Percentiles rank a stretch among this genome's conserved stretches.
These are phyloP conservation scores for Anisodus tanguticus DNA, from an alignment of 257 asterid genomes.

Conservation along the genomic window DNA sequence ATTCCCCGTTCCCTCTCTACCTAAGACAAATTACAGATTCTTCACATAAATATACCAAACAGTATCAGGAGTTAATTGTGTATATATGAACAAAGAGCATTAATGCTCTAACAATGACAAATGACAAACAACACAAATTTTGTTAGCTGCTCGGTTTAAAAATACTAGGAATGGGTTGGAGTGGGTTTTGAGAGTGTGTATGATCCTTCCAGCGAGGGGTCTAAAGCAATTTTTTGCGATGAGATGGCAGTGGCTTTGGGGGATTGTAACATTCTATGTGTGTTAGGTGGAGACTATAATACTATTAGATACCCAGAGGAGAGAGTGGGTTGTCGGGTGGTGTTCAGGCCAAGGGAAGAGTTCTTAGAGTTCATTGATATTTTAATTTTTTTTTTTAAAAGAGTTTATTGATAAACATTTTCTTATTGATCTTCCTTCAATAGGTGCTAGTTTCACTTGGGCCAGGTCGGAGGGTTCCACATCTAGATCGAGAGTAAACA, in stretches of 20 bases:
- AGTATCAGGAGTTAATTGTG: conserved; percentile 11
- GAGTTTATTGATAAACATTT: not conserved
- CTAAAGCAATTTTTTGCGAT: not conserved
- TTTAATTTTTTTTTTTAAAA: no score
- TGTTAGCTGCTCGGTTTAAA: not conserved
- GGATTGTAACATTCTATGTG: conserved; percentile 8
- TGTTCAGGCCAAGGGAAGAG: conserved; percentile 16
- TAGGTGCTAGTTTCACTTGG: conserved; percentile 9
- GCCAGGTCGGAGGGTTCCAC: not conserved
- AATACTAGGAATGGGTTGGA: no score
- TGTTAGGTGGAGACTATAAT: conserved; percentile 1
- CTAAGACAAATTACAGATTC: conserved; percentile 49
- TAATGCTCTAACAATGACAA: conserved; percentile 19
- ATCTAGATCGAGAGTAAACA: not conserved
- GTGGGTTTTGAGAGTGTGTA: not conserved
- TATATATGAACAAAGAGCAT: conserved; percentile 26
- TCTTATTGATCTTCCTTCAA: not conserved
- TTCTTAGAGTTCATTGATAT: not conserved
- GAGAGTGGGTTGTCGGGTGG: not conserved
- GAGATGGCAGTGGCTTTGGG: conserved; percentile 10
- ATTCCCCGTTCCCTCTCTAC: conserved; percentile 98
- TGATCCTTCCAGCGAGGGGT: not conserved
- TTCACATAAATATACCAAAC: conserved; percentile 26
- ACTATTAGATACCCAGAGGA: not conserved
- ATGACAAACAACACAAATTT: conserved; percentile 4